A percentile compares a stretch with the other conserved stretches of the same genome.
phyloP scores from a whole-genome alignment of 257 asterid species.

The Prunella vulgaris region DNA sequence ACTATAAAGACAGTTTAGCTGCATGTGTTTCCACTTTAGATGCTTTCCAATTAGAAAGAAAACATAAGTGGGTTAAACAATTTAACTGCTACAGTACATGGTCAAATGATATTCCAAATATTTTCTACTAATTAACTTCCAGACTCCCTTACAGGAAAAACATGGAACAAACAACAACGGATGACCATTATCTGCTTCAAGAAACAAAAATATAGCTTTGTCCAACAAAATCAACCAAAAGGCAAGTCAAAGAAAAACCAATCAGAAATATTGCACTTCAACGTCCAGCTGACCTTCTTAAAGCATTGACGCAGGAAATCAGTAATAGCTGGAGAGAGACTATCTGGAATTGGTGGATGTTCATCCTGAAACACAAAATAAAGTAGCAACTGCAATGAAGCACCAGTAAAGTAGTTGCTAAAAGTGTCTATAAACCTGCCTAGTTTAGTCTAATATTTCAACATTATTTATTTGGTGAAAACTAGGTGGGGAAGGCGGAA shows the following conservation, averaged over 20 bases:
- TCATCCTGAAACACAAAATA: constrained; percentile 48
- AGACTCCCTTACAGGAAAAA: neutral
- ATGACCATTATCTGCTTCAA: neutral
- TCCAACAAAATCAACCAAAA: constrained; percentile 2
- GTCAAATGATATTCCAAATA: neutral
- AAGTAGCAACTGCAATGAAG: constrained; percentile 18
- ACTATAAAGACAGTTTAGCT: neutral
- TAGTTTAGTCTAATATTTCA: neutral
- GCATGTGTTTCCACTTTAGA: neutral
- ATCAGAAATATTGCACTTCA: neutral
- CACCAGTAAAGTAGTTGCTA: constrained; percentile 5
- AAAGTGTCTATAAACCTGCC: constrained; percentile 12
- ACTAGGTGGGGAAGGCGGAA: neutral
- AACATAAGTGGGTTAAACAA: neutral
- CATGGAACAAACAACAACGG: neutral
- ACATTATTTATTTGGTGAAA: neutral
- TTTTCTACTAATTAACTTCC: constrained; percentile 1
- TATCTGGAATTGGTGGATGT: constrained; percentile 66
- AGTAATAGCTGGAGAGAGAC: constrained; percentile 55
- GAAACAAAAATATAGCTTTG: constrained; percentile 1
- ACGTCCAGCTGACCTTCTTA: constrained; percentile 52
- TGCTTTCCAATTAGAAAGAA: constrained; percentile 1
- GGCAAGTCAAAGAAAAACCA: constrained; percentile 1
- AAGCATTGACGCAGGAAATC: constrained; percentile 66
- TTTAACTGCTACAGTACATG: neutral